Conservation (phyloP, 371 early-diverging fungal genomes). For the Coemansia linderi region DNA sequence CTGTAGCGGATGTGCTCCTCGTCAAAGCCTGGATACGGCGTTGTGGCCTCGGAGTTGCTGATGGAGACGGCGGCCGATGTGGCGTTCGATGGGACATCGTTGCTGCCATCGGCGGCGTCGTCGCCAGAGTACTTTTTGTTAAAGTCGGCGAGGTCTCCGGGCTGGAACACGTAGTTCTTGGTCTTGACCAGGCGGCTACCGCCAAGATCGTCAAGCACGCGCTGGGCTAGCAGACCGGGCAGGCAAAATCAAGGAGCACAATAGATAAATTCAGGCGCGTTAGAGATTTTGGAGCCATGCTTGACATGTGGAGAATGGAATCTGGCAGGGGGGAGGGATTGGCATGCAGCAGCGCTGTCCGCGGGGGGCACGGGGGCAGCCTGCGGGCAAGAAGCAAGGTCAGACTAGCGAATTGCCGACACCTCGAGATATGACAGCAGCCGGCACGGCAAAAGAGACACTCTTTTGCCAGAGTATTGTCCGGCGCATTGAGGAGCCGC, state of each 20-base stretch:
- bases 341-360: constrained; percentile 3
- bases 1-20: constrained; percentile 55
- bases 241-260: constrained; percentile 1
- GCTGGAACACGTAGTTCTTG: constrained; percentile 43
- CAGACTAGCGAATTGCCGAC: not conserved
- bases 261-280: constrained; percentile 1
- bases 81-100: not conserved
- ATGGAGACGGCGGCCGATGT: constrained; percentile 17
- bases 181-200: constrained; percentile 47
- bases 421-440: constrained; percentile 1
- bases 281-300: not conserved
- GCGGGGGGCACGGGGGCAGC: not conserved
- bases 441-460: not conserved
- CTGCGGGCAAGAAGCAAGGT: constrained; percentile 1
- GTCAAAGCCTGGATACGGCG: constrained; percentile 49
- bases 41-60: constrained; percentile 25
- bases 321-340: constrained; percentile 5
- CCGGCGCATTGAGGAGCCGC: not conserved
- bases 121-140: constrained; percentile 50
- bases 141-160: constrained; percentile 42
- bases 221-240: constrained; percentile 37
- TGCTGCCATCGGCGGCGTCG: constrained; percentile 1
- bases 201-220: constrained; percentile 49
- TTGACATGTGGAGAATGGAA: not conserved
- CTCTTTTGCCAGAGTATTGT: not conserved